phyloP scores from a whole-genome alignment of 192 early-diverging fungal species.

The Dissophora ornata region DNA sequence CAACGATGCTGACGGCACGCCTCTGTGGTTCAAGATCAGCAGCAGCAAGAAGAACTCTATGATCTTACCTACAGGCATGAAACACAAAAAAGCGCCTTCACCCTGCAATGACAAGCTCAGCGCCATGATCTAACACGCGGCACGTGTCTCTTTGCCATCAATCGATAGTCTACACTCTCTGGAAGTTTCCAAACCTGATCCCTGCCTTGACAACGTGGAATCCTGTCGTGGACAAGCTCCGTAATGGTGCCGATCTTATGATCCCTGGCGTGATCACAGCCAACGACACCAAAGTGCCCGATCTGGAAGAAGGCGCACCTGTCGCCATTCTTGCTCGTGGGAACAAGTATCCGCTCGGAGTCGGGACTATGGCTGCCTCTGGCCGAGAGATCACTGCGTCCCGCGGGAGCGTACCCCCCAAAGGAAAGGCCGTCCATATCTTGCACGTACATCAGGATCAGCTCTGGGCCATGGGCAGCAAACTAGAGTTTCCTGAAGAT shows the following conservation, averaged over 20 bases:
- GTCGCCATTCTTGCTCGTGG: conserved; percentile 68
- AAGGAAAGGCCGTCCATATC: conserved; percentile 86
- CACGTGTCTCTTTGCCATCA: too few relatives aligned
- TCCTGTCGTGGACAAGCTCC: conserved; percentile 76
- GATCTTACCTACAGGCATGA: conserved; percentile 74
- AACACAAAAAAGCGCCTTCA: neutral
- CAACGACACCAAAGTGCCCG: conserved; percentile 55
- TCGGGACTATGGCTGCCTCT: conserved; percentile 73
- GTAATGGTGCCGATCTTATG: conserved; percentile 88
- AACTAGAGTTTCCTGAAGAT: conserved; percentile 68
- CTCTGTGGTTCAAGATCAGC: conserved; percentile 74
- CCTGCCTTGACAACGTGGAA: conserved; percentile 75
- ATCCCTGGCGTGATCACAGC: conserved; percentile 75
- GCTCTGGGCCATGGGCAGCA: conserved; percentile 82
- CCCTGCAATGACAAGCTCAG: too few relatives aligned
- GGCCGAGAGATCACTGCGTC: conserved; percentile 51
- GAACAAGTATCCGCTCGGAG: conserved; percentile 70
- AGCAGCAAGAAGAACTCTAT: conserved; percentile 37
- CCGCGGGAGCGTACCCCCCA: conserved; percentile 40
- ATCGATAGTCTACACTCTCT: conserved; percentile 77
- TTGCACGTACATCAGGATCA: conserved; percentile 81
- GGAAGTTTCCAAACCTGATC: conserved; percentile 74
- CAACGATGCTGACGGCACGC: conserved; percentile 64
- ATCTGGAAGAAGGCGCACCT: conserved; percentile 61
- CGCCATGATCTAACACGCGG: too few relatives aligned